Evolutionary conservation across 1,284 basidiomycete species (phyloP).

Genomic region (Prillingera fragicola): DNA sequence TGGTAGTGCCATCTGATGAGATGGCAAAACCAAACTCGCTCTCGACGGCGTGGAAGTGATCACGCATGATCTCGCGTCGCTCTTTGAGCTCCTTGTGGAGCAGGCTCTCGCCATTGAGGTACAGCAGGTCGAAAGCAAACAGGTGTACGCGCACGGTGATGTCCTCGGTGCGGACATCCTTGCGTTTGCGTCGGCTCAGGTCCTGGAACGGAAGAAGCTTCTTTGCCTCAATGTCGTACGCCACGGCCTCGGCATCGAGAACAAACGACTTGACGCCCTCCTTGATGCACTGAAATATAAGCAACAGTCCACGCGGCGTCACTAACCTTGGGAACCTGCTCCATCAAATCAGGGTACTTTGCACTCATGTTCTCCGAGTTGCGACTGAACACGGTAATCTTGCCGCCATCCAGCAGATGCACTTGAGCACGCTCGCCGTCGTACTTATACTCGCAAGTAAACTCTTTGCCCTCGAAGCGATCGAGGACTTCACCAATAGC

Average conservation of each 20-base stretch:
- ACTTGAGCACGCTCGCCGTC: conserved; percentile 97
- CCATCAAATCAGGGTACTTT: conserved; percentile 95
- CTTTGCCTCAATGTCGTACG: conserved; percentile 63
- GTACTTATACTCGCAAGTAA: conserved; percentile 99
- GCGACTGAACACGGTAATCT: conserved; percentile 82
- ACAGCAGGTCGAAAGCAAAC: conserved; percentile 56
- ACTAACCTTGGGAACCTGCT: conserved; percentile 78
- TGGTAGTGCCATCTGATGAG: conserved; percentile 79
- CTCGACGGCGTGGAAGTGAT: conserved; percentile 75
- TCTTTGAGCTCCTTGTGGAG: conserved; percentile 50
- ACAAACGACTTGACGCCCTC: conserved; percentile 70
- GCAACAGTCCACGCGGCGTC: conserved; percentile 1
- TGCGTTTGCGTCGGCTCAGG: conserved; percentile 74
- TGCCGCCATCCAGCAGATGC: conserved; percentile 72
- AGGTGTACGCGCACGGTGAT: conserved; percentile 56
- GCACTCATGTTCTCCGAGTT: conserved; percentile 99
- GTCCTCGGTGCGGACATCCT: conserved; percentile 66
- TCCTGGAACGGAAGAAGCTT: conserved; percentile 76
- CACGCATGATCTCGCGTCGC: conserved; percentile 67
- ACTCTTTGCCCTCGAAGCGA: conserved; percentile 88
- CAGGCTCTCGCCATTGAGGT: conserved; percentile 53
- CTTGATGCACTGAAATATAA: conserved; percentile 66
- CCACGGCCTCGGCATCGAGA: conserved; percentile 76
- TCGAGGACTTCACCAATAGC: conserved; percentile 98
- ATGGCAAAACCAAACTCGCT: conserved; percentile 93